phyloP scores from a whole-genome alignment of 163 green algal genomes.

The Coccomyxa subellipsoidea region DNA sequence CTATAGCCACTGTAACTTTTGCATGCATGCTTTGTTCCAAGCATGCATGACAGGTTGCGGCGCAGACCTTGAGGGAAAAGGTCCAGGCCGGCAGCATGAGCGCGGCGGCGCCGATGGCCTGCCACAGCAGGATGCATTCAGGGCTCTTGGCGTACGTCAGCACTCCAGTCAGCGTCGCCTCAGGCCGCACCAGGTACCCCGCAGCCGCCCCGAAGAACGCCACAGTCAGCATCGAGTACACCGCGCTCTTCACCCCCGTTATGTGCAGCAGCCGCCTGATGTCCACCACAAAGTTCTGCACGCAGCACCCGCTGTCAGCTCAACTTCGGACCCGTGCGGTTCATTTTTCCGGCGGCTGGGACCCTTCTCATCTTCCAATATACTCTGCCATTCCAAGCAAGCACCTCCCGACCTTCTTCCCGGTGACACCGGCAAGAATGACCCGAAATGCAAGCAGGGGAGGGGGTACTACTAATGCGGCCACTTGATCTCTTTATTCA shows the following conservation, averaged over 20 bases:
- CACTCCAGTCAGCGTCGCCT: conserved; percentile 3
- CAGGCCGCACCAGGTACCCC: background rate
- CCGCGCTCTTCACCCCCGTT: background rate
- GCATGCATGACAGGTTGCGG: background rate
- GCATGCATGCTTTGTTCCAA: background rate
- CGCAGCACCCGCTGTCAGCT: too few relatives aligned
- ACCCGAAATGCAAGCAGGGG: too few relatives aligned
- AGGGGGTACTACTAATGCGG: too few relatives aligned
- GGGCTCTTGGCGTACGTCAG: background rate
- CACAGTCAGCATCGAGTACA: background rate
- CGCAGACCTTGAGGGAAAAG: background rate
- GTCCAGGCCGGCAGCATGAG: conserved; percentile 5
- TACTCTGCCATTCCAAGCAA: too few relatives aligned
- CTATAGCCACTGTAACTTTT: too few relatives aligned
- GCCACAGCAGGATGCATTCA: background rate
- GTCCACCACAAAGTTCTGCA: background rate
- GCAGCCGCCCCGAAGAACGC: background rate
- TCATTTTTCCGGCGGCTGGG: too few relatives aligned
- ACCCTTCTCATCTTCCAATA: too few relatives aligned
- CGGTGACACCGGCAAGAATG: too few relatives aligned
- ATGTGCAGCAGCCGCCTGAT: background rate
- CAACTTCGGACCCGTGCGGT: too few relatives aligned
- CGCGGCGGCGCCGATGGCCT: background rate
- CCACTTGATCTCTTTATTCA: too few relatives aligned
- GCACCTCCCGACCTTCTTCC: too few relatives aligned